Conservation (phyloP, 805 yeast genomes). For the Cyberlindnera amylophila region DNA sequence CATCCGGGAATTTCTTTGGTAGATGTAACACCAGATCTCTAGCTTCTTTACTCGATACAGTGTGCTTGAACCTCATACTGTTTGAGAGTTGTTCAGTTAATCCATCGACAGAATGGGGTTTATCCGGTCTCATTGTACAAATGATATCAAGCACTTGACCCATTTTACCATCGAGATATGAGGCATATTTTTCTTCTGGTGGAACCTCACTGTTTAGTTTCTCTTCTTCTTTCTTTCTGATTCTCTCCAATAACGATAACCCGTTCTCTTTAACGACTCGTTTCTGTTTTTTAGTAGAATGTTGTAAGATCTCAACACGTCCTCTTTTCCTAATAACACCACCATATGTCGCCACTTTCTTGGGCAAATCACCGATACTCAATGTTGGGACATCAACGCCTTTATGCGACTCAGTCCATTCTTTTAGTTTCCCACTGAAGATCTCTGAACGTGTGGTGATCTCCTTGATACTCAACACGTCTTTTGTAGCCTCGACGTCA, state of each 20-base stretch:
- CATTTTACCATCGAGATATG: conserved; percentile 28
- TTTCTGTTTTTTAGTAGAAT: not conserved
- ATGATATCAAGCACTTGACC: conserved; percentile 31
- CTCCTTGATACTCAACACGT: conserved; percentile 5
- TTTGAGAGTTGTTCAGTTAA: conserved; percentile 18
- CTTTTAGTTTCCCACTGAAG: conserved; percentile 13
- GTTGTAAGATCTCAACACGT: conserved; percentile 6
- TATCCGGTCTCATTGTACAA: conserved; percentile 21
- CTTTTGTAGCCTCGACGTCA: conserved; percentile 17
- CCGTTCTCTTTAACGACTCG: conserved; percentile 7
- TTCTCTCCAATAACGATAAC: conserved; percentile 36
- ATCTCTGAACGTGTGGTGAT: conserved; percentile 5
- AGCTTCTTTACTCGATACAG: conserved; percentile 22
- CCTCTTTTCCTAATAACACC: conserved; percentile 13
- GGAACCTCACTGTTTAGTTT: conserved; percentile 12
- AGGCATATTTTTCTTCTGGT: conserved; percentile 26
- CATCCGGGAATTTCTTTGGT: conserved; percentile 18
- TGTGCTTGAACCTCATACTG: conserved; percentile 18
- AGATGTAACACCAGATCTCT: conserved; percentile 18
- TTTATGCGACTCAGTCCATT: conserved; percentile 19
- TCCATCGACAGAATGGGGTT: conserved; percentile 20
- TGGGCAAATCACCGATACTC: not conserved
- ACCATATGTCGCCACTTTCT: not conserved
- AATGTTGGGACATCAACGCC: conserved; percentile 16
- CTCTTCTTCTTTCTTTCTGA: conserved; percentile 34